Base-by-base conservation (phyloP, 2,329 filamentous ascomycete genomes). In the Pyrenophora graminea region DNA sequence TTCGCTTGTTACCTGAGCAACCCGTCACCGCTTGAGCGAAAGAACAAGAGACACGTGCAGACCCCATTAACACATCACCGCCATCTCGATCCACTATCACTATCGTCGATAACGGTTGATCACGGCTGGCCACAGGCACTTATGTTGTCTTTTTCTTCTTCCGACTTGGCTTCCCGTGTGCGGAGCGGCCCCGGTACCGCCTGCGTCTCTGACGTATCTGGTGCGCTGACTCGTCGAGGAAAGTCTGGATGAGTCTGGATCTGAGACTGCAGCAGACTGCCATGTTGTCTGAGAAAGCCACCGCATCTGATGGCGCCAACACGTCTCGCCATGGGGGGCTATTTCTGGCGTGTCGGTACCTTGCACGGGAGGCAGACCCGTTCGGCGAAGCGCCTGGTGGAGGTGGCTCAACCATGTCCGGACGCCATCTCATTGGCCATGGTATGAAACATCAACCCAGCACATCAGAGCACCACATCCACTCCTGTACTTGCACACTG, bases 361-460 rank as follows among this genome's bases (percentile, higher is more conserved):
- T 40, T 53, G 52, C 47, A 34, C 46, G 45, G 31, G 37, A 38
- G 34, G 31, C 36, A 48, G 40, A 45, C 21, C 47, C 47, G 56
- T 55, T 51, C 33, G 47, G 58, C 56, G 62, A 65, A 62, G 55
- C 66, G 65, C 62, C 56, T 52, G 44, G 45, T 34, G 18, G 37
- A 39, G 40, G 39, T 51, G 30, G 45, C 36, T 53, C 39, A 13
- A 40, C 39, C 30, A 48, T 47, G 53, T 50, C 55, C 51, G 48
- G 12, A 6, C 34, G 46, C 37, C 42, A 39, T 56, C 47, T 60
- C 48, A 70, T 68, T 68, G 67, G 68, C 36, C 46, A 25, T 18
- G 21, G 18, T 39, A 46, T 67, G 67, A 70, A 70, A 69, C 67
- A 57, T 43, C 40, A 43, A 51, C 53, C 46, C 43, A 45, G 52